Conservation (phyloP, 106 monocot species). For the Dendrobium catenatum region DNA sequence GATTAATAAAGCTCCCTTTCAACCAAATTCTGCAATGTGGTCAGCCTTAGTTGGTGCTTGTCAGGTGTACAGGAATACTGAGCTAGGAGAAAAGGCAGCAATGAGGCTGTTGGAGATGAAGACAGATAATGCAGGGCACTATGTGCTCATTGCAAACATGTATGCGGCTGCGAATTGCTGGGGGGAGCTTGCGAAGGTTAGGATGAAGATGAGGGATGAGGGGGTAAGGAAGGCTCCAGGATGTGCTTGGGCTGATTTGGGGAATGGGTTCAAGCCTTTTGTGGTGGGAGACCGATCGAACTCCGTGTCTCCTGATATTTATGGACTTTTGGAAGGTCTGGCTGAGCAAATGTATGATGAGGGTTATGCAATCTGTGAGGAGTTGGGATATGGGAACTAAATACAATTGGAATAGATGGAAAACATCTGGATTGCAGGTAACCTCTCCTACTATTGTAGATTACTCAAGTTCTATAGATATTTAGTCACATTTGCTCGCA, state of each 20-base stretch:
- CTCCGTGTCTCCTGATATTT: conserved; percentile 17
- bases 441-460: too few relatives aligned
- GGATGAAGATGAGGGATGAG: conserved; percentile 44
- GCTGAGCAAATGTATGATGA: conserved; percentile 38
- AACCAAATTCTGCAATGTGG: conserved; percentile 46
- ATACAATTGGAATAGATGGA: neutral
- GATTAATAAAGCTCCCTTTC: conserved; percentile 28
- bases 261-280: conserved; percentile 36
- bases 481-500: too few relatives aligned
- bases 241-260: conserved; percentile 42
- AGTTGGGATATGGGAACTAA: conserved; percentile 16
- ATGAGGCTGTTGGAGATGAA: conserved; percentile 45
- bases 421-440: neutral
- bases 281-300: conserved; percentile 32
- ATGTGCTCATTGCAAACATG: conserved; percentile 58
- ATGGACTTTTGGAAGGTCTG: conserved; percentile 19
- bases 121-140: conserved; percentile 50
- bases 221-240: conserved; percentile 55
- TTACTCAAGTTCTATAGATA: too few relatives aligned
- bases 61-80: conserved; percentile 28
- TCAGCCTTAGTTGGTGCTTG: conserved; percentile 54
- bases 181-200: conserved; percentile 44
- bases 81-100: conserved; percentile 46
- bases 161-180: conserved; percentile 45
- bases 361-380: conserved; percentile 19